Evolutionary conservation across 352 stramenopile species (phyloP).

Genomic region (Elongisporangium prolatum): DNA sequence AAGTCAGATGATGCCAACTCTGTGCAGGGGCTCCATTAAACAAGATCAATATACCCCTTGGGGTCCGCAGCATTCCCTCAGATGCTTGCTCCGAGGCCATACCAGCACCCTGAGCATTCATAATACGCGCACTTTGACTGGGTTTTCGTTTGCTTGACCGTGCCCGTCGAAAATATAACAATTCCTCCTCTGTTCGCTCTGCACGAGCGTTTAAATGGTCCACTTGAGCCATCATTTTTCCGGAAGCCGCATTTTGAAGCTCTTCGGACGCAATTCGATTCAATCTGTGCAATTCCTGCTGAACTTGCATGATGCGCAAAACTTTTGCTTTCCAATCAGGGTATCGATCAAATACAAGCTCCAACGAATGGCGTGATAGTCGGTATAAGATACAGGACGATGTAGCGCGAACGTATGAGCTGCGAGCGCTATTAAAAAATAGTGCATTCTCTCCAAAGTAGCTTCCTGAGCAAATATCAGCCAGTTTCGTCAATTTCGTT

Average conservation of each 20-base stretch:
- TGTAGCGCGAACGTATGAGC: conserved; percentile 43
- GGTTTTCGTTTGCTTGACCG: conserved; percentile 15
- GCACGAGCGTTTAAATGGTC: conserved; percentile 27
- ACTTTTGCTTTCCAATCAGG: conserved; percentile 71
- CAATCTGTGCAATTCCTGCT: conserved; percentile 47
- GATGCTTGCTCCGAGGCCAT: background rate
- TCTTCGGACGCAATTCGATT: conserved; percentile 38
- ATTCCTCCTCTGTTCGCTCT: conserved; percentile 31
- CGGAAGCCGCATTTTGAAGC: conserved; percentile 26
- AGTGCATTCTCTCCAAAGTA: conserved; percentile 72
- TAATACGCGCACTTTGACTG: conserved; percentile 8
- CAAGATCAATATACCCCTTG: conserved; percentile 3
- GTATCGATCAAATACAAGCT: conserved; percentile 67
- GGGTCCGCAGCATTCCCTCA: background rate
- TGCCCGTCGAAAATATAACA: conserved; percentile 27
- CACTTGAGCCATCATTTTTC: conserved; percentile 22
- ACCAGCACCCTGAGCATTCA: conserved; percentile 8
- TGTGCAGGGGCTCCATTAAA: conserved; percentile 32
- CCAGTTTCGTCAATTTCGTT: conserved; percentile 37
- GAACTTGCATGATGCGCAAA: conserved; percentile 49
- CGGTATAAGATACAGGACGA: conserved; percentile 69
- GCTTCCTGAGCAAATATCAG: conserved; percentile 37
- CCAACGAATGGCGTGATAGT: conserved; percentile 58
- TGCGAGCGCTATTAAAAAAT: conserved; percentile 60
- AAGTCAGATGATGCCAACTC: conserved; percentile 38